Base-by-base conservation (phyloP, 306 rosid genomes). In the Ziziphus jujuba region DNA sequence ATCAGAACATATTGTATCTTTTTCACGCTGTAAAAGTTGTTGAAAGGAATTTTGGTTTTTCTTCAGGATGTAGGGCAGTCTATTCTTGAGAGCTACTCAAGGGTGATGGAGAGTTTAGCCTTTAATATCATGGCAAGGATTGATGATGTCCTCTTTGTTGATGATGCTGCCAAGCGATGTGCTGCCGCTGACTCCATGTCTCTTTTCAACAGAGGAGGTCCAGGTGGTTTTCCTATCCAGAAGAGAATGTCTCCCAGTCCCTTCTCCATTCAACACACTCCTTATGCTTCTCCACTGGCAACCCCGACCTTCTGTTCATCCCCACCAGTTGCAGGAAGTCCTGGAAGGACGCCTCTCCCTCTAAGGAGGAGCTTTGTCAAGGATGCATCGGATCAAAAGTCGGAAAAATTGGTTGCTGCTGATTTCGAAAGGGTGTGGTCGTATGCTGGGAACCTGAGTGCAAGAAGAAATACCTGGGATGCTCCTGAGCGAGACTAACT, bases 91-190 rank as follows among this genome's bases (percentile, higher is more conserved):
- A 92, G 98, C 78, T 92, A 92, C 84, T 92, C 98, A 5, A 87
- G 98, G 83, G 98, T 92, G 65, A 89, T 75, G 84, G 98, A 92
- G 85, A 92, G 98, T 78, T 82, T 92, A 74, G 98, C 98, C 8
- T 92, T 92, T 31, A 92, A 92, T 87, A 86, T 92, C 61, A 89
- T 85, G 92, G 96, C 98, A 45, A 81, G 98, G 71, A 89, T 92
- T 2, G 98, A 92, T 68, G 98, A 92, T 49, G 91, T 92, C 61
- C 85, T 92, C 40, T 92, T 79, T 3, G 96, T 79, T 15, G 96
- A 92, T 51, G 96, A 92, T 70, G 87, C 89, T 20, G 80, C 81
- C n/a, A 89, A 87, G 77, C 82, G 78, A 60, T 84, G 92, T 24
- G 87, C 84, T 19, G 87, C 81, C 6, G 85, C 89, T 31, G 91